Evolutionary conservation across 139 green algal species (phyloP).

Genomic region (Closterium sp.): DNA sequence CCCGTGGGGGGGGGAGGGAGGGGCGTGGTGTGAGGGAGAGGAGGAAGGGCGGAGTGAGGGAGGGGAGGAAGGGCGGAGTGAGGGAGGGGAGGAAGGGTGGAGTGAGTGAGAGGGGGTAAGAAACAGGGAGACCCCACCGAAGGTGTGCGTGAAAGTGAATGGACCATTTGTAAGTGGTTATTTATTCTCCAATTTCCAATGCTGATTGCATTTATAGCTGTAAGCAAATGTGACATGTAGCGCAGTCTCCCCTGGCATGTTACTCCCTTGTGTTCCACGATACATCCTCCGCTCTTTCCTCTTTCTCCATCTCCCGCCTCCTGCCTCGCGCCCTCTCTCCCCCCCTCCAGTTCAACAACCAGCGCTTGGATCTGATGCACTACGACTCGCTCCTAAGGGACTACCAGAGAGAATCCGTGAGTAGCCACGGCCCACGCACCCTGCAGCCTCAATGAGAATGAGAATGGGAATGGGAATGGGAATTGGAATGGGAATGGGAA

Average conservation of each 20-base stretch:
- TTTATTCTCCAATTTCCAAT: too few relatives aligned
- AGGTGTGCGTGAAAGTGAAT: too few relatives aligned
- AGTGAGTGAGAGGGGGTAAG: background rate
- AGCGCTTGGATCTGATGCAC: conserved; percentile 29
- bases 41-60: background rate
- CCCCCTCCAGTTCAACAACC: conserved; percentile 75
- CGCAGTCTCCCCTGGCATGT: too few relatives aligned
- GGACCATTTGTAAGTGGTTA: too few relatives aligned
- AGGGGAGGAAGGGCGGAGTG: background rate
- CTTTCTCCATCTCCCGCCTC: too few relatives aligned
- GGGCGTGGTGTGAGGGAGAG: background rate
- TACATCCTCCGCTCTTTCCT: background rate
- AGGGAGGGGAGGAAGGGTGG: background rate
- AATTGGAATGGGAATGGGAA: too few relatives aligned
- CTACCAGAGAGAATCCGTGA: conserved; percentile 45
- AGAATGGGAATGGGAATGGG: background rate
- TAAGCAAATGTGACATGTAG: too few relatives aligned
- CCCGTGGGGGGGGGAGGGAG: background rate
- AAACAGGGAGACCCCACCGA: too few relatives aligned
- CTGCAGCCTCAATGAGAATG: too few relatives aligned
- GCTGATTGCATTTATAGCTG: too few relatives aligned
- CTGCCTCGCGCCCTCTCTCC: too few relatives aligned
- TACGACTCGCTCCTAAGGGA: conserved; percentile 45
- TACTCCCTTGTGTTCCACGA: too few relatives aligned
- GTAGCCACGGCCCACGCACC: background rate